Base-by-base conservation (phyloP, 352 stramenopile genomes). In the Pythium sp. region DNA sequence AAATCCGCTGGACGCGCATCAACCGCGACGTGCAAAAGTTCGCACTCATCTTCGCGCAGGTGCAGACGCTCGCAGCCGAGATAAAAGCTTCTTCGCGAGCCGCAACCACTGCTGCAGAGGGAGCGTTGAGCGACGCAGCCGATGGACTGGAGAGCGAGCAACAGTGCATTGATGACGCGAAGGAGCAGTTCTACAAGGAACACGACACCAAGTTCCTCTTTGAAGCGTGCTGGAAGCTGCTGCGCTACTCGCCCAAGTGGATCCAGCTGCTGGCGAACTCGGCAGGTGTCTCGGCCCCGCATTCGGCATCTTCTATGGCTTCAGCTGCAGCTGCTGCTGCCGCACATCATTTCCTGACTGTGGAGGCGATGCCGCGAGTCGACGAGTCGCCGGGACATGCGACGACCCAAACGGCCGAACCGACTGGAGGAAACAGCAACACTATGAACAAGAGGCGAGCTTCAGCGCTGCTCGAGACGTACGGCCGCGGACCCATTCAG, bases 11-110 rank as follows among this genome's bases (percentile, higher is more conserved):
- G 83, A 91, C 81, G 46, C 85, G 85, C 62, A 90, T 93, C 69
- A 92, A 93, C 57, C 81, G 81, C 62, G 85, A 93, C 65, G 86
- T 87, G 47, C 83, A 92, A 68, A 85, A 82, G 70, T 93, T 93
- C 59, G 80, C 83, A 12, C 49, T 75, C 43, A 78, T 80, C 15
- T 83, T 80, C 49, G 75, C 74, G 56, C 71, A 78, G 36, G 67
- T 87, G 22, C 76, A 89, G 30, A 61, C 60, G 8, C 43, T 56
- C 11, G 43, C 58, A 7, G 47, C 60, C 54, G 62, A 60, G 28
- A 36, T 68, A 3, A 57, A 55, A 22, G 55, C 34, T 51, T n/a
- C 64, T 8, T 14, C 34, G 41, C 30, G 30, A 20, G 32, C 46
- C 30, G n/a, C 60, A 55, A 41, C 38, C 53, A 62, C 14, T 11